Conservation (phyloP, 2,329 filamentous ascomycete genomes). For the Fusarium nygamai region DNA sequence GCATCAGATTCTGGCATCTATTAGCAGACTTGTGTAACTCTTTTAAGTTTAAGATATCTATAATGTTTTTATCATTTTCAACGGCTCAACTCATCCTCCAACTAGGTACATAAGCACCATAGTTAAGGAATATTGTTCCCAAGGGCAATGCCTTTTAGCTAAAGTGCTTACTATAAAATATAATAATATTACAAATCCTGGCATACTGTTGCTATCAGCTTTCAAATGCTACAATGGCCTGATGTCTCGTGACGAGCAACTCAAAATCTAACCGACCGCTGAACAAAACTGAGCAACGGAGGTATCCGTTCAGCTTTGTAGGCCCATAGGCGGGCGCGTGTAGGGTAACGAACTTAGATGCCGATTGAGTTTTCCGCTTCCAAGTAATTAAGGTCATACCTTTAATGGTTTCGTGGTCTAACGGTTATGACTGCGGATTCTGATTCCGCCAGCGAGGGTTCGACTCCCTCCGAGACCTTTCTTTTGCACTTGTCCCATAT, state of each 20-base stretch:
- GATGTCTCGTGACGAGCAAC: neutral
- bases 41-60: neutral
- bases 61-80: neutral
- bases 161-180: neutral
- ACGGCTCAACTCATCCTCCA: neutral
- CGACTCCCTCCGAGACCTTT: neutral
- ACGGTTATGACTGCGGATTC: constrained; percentile 1
- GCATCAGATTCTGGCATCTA: neutral
- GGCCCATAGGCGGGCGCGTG: accelerated
- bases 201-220: accelerated
- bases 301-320: neutral
- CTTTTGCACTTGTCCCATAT: neutral
- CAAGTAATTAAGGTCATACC: neutral
- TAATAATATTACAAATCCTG: accelerated
- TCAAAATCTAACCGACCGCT: accelerated
- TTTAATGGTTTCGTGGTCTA: neutral
- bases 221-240: accelerated
- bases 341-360: neutral
- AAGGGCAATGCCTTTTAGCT: accelerated
- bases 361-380: accelerated
- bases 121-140: neutral
- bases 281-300: neutral
- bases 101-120: neutral
- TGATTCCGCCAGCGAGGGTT: constrained; percentile 1
- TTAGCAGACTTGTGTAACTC: neutral